Evolutionary conservation across 2,329 filamentous ascomycete species (phyloP).

Genomic region (Penicillium sp.): DNA sequence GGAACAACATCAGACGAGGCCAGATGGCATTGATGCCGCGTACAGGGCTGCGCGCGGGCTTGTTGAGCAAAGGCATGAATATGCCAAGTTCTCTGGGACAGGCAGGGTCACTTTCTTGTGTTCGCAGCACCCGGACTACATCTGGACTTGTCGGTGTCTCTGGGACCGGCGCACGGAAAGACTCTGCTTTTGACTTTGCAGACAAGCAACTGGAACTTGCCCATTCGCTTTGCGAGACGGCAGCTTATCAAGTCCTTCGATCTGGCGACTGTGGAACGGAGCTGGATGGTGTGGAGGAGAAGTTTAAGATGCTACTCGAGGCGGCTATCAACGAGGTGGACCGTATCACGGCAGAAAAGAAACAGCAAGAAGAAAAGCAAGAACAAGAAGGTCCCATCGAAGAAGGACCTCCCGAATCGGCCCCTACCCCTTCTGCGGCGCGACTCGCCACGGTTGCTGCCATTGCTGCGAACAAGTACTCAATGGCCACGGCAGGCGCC

Average conservation of each 20-base stretch:
- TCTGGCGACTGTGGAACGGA: constrained; percentile 81
- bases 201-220: constrained; percentile 78
- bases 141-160: constrained; percentile 18
- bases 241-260: constrained; percentile 84
- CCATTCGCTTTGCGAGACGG: constrained; percentile 78
- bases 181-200: constrained; percentile 66
- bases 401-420: constrained; percentile 9
- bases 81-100: background rate
- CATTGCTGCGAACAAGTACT: constrained; percentile 19
- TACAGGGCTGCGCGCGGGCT: constrained; percentile 20
- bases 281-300: constrained; percentile 65
- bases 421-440: constrained; percentile 15
- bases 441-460: constrained; percentile 21
- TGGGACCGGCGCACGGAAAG: constrained; percentile 37
- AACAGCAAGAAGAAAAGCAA: constrained; percentile 20
- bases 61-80: constrained; percentile 13
- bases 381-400: constrained; percentile 2
- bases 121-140: constrained; percentile 29
- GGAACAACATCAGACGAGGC: constrained; percentile 82
- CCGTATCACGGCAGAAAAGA: constrained; percentile 54
- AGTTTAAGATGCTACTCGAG: constrained; percentile 62
- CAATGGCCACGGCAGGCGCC: constrained; percentile 17
- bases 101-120: constrained; percentile 12
- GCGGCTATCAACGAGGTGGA: constrained; percentile 60
- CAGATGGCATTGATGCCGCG: constrained; percentile 56